Base-by-base conservation (phyloP, 441 rosid genomes). In the Brassica balearica region DNA sequence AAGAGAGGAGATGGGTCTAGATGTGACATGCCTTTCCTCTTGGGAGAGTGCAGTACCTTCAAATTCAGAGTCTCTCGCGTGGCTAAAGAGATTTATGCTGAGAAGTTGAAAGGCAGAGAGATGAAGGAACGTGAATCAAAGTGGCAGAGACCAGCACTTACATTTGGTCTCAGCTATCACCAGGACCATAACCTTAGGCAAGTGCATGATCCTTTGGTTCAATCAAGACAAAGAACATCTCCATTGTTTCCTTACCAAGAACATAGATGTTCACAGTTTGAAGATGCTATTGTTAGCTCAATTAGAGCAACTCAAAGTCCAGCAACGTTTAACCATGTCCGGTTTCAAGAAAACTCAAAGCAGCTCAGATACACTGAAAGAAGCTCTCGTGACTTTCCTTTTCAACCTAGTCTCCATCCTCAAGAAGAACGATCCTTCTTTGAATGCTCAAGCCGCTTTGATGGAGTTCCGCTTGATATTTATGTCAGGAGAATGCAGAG, bases 21-120 rank as follows among this genome's bases (percentile, higher is more conserved):
- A 70, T 84, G 93, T 60, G 92, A 92, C 82, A 8, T 64, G 23
- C 68, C 85, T 65, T 92, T 90, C 63, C 77, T n/a, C 23, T 77
- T 90, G 72, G 90, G 88, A 58, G 60, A 72, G 8, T 86, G 88
- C 68, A 73, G 81, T 68, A 88, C 88, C 74, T 88, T 85, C 85
- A 87, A 80, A 68, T 90, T 88, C 68, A 56, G 60, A 66, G 71
- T 85, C 32, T 73, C 8, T 34, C 53, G 27, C 14, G 36, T 72
- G 1, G 22, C 59, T 65, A 83, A 78, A 69, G 82, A 76, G 75
- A 22, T 68, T 29, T 76, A 81, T 29, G 72, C 75, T 15, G 77
- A 72, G 78, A 72, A 77, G 20, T 2, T 75, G 12, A 75, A 34
- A 75, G 4, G 23, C 8, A 65, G 34, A 69, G 43, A 64, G 75